Base-by-base conservation (phyloP, 2,329 filamentous ascomycete genomes). In the Mollisia scopiformis region DNA sequence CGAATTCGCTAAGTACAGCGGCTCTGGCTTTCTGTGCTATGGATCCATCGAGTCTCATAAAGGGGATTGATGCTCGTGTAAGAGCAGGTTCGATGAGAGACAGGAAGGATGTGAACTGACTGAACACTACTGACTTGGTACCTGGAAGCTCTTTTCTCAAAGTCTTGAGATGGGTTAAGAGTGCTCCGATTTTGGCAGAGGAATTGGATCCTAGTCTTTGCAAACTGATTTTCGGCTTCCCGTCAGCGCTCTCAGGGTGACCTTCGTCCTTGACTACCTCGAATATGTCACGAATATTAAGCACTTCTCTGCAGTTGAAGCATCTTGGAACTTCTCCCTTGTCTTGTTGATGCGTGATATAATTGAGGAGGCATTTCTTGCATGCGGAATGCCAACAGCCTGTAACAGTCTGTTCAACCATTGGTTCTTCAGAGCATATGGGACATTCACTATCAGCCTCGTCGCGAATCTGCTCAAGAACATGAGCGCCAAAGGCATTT, bases 331-430 rank as follows among this genome's bases (percentile, higher is more conserved):
- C 75, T 53, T 91, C 84, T 46, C 88, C 87, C 61, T 89, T 92
- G 67, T 92, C 88, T 4, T 83, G 89, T 74, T 97, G 90, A 71
- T 97, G 93, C 64, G 90, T 87, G 71, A 99, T 96, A 69, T 92
- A 97, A 68, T 92, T 88, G 1, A 96, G 79, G n/a, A 98, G 79
- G 70, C 95, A 99, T 64, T 91, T 89, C 76, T 95, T 97, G 79
- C 95, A 99, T 0, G 95, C 93, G 33, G 92, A 96, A 75, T 99
- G 95, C 93, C 95, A 99, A 76, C 95, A 99, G 0, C 92, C 92
- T 0, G 95, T 98, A 1, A 99, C 95, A 0, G 91, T 90, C 72
- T 96, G 94, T 57, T 97, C 90, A 41, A 92, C 85, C 93, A 98
- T 98, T 3, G 93, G 93, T 74, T 98, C 95, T 74, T 98, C 94